Conservation (phyloP, 768 basidiomycete genomes). For the Lactarius evosmus region DNA sequence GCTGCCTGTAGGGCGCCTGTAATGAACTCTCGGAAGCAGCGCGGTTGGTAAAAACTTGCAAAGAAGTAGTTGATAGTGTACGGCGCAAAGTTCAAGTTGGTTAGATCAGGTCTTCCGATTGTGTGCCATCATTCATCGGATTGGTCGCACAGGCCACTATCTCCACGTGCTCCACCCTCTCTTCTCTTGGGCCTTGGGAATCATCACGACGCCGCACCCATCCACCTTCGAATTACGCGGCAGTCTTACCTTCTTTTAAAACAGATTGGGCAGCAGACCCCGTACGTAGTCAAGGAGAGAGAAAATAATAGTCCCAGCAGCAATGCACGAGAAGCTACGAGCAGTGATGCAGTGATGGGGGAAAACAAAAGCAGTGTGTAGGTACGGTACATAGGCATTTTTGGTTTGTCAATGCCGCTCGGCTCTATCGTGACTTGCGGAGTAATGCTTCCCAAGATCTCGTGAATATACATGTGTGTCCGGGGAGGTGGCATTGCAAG, state of each 20-base stretch:
- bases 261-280: background rate
- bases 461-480: slow-evolving; percentile 5
- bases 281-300: background rate
- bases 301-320: background rate
- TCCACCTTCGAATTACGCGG: background rate
- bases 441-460: slow-evolving; percentile 3
- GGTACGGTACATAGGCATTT: slow-evolving; percentile 17
- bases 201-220: background rate
- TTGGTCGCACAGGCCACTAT: background rate
- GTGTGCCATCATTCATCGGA: no score
- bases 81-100: background rate
- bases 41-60: background rate
- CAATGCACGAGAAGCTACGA: slow-evolving; percentile 1
- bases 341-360: slow-evolving; percentile 1
- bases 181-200: background rate
- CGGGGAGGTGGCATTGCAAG: slow-evolving; percentile 1
- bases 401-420: slow-evolving; percentile 3
- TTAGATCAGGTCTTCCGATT: background rate
- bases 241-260: background rate
- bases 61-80: no score
- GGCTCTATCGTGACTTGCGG: slow-evolving; percentile 13
- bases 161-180: background rate
- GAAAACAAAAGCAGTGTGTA: slow-evolving; percentile 20
- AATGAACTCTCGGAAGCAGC: background rate
- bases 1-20: no score